phyloP scores from a whole-genome alignment of 768 basidiomycete genomes.

The Tricholoma terreum region DNA sequence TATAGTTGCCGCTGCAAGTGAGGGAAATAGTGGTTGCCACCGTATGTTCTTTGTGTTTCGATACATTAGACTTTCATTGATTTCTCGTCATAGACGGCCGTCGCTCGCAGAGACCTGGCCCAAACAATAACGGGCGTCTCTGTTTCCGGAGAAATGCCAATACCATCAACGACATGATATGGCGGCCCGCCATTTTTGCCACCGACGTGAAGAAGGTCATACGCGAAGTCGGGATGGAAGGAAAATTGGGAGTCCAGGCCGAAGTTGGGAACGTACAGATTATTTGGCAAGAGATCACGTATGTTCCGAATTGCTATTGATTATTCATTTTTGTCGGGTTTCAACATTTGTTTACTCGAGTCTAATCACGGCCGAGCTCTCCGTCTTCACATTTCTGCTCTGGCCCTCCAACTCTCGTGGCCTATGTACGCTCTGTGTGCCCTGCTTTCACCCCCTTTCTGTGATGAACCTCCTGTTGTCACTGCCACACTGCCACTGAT shows the following conservation, averaged over 20 bases:
- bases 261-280: conserved; percentile 97
- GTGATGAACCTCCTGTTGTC: too few species aligned
- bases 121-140: conserved; percentile 91
- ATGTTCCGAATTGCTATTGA: too few species aligned
- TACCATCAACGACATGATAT: conserved; percentile 90
- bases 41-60: background rate
- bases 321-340: too few species aligned
- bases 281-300: conserved; percentile 90
- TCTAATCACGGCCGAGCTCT: too few species aligned
- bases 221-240: too few species aligned
- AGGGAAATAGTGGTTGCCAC: background rate
- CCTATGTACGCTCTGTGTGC: too few species aligned
- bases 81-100: conserved; percentile 54
- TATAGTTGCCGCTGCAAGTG: conserved; percentile 62
- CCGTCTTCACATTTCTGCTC: too few species aligned
- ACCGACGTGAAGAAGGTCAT: conserved; percentile 87
- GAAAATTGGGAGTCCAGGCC: conserved; percentile 93
- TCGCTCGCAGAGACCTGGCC: conserved; percentile 90
- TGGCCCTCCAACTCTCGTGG: too few species aligned
- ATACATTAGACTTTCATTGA: too few species aligned
- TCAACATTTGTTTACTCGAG: too few species aligned
- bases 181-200: conserved; percentile 54
- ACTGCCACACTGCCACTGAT: too few species aligned
- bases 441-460: too few species aligned
- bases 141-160: conserved; percentile 93